These are phyloP conservation scores for Spiraea crenata DNA, from an alignment of 331 rosid species.

Conservation along the genomic window DNA sequence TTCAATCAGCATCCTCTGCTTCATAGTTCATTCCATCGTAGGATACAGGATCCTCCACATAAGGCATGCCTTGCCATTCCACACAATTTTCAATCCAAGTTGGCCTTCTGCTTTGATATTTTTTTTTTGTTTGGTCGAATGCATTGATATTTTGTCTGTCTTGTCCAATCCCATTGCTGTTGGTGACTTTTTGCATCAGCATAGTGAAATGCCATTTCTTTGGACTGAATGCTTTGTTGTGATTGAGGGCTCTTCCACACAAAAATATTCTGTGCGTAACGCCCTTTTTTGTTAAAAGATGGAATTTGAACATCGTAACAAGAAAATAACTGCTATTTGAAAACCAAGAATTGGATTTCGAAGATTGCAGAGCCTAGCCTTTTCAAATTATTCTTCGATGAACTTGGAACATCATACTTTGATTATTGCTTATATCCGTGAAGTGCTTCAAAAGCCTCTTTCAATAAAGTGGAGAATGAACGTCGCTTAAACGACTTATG, in stretches of 20 bases:
- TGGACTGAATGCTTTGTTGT: conserved; percentile 26
- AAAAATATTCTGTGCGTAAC: too few relatives aligned
- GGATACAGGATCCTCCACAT: conserved; percentile 44
- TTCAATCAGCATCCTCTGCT: conserved; percentile 47
- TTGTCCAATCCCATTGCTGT: conserved; percentile 19
- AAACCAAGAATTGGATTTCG: background rate
- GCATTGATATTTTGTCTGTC: conserved; percentile 20
- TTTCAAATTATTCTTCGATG: conserved; percentile 12
- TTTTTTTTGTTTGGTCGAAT: too few relatives aligned
- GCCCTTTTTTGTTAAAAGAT: too few relatives aligned
- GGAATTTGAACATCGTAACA: too few relatives aligned
- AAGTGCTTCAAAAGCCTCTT: too few relatives aligned
- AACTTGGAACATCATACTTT: background rate
- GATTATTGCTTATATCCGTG: too few relatives aligned
- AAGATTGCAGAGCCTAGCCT: conserved; percentile 6
- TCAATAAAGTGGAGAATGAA: too few relatives aligned
- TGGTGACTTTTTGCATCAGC: conserved; percentile 38
- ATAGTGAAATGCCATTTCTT: conserved; percentile 8
- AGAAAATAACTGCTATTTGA: too few relatives aligned
- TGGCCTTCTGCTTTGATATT: conserved; percentile 22
- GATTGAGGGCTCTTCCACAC: conserved; percentile 3
- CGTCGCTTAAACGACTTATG: too few relatives aligned
- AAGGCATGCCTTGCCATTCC: conserved; percentile 13
- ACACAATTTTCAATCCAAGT: conserved; percentile 17
- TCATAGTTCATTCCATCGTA: conserved; percentile 25